Evolutionary conservation across 2,329 filamentous ascomycete species (phyloP), one percentile per base, ranked within the genome.

Genomic region (Neonectria hederae): DNA sequence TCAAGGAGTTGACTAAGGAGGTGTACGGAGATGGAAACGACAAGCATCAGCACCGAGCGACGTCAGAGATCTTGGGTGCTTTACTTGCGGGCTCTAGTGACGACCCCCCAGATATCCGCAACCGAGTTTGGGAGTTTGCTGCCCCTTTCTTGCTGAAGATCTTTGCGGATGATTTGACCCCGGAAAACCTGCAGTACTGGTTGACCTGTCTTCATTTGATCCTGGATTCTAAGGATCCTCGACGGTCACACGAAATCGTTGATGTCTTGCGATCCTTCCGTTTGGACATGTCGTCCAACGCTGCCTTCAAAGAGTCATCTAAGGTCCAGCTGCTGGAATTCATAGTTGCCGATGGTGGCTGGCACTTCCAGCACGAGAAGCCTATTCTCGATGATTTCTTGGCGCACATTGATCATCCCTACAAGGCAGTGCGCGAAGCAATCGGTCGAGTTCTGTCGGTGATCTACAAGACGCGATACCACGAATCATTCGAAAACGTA

Each of bases 241-340:
- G 97, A 48, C 89, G 95, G 67, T 90, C 90, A 3, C 94, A 92
- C 83, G 95, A 97, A 69, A 86, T 99, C 67, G 87, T 97, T 38
- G 91, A 96, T 68, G 91, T 89, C 78, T 84, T 99, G 21, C 88
- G 91, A 51, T 88, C 90, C 58, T 98, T 98, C 86, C 88, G 93
- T 30, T 84, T 99, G 10, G 96, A 99, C 76, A 95, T 98, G 90
- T 84, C 88, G 6, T 97, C 95, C 0, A 97, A 98, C 76, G 96
- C 97, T 4, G 96, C 96, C 0, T 99, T 99, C 86, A 99, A 99
- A 78, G 97, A 99, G 77, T 97, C 95, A 59, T 97, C 95, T 28
- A 97, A 98, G 82, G 93, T 99, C 17, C 91, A 96, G 69, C 83
- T 99, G 30, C 84, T 99, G 19, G 93, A 97, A 71, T 93, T 97